These are phyloP conservation scores for Steccherinum ochraceum DNA, from an alignment of 768 basidiomycete genomes.

Conservation along the genomic window DNA sequence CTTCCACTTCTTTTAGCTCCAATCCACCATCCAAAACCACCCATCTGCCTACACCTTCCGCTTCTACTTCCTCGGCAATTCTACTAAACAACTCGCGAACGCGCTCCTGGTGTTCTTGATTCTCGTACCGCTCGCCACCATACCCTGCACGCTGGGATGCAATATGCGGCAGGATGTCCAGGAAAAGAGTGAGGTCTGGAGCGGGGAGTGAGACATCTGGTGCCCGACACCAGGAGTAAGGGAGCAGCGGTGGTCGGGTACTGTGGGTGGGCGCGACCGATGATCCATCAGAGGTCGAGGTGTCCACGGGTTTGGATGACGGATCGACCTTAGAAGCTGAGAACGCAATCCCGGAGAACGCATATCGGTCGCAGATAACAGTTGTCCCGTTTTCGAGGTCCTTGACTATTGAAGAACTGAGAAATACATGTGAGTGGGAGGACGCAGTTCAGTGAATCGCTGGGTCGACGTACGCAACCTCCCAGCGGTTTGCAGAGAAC, in stretches of 20 bases:
- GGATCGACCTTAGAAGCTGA: constrained; percentile 33
- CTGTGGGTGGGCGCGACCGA: not conserved
- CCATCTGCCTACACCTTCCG: constrained; percentile 35
- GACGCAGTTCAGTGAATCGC: not conserved
- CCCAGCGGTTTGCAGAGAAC: constrained; percentile 98
- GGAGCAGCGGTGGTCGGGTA: constrained; percentile 29
- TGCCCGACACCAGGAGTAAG: constrained; percentile 77
- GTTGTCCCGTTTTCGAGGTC: constrained; percentile 58
- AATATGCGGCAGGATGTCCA: constrained; percentile 69
- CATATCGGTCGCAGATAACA: constrained; percentile 89
- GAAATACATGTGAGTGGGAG: not conserved
- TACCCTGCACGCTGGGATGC: constrained; percentile 72
- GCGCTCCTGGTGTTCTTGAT: constrained; percentile 61
- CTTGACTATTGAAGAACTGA: constrained; percentile 53
- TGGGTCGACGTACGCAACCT: constrained; percentile 62
- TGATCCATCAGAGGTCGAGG: not conserved
- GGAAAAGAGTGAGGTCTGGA: constrained; percentile 84
- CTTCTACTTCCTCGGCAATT: constrained; percentile 47
- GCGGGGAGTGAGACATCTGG: constrained; percentile 87
- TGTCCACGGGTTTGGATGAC: not conserved
- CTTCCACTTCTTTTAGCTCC: constrained; percentile 41
- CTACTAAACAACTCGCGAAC: constrained; percentile 56
- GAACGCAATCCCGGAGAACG: constrained; percentile 95
- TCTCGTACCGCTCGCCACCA: constrained; percentile 86
- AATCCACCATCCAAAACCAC: constrained; percentile 52